Percentiles rank a stretch among this genome's conserved stretches.
These are phyloP conservation scores for Yamadazyma dushanensis DNA, from an alignment of 1,139 yeast species.

Conservation along the genomic window DNA sequence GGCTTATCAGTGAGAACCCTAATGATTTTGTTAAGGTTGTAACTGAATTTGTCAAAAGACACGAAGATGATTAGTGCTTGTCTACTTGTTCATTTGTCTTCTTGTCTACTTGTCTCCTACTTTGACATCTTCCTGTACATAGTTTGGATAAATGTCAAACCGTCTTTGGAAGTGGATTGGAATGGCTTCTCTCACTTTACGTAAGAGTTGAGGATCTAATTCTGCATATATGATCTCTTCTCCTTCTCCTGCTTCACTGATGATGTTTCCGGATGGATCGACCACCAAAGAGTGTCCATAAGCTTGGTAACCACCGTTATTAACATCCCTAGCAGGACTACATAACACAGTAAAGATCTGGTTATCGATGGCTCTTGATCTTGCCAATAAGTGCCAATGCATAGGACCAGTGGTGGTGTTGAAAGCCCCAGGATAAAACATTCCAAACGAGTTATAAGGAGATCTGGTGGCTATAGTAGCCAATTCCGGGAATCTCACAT, in stretches of 20 bases:
- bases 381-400: conserved; percentile 88
- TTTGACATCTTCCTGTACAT: conserved; percentile 45
- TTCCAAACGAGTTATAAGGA: conserved; percentile 73
- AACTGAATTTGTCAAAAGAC: conserved; percentile 56
- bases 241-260: conserved; percentile 82
- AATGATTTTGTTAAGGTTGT: conserved; percentile 60
- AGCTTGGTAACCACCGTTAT: conserved; percentile 73
- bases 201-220: conserved; percentile 63
- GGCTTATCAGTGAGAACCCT: conserved; percentile 85
- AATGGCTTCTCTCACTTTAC: conserved; percentile 64
- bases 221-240: conserved; percentile 83
- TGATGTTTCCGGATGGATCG: conserved; percentile 79
- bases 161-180: conserved; percentile 78
- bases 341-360: conserved; percentile 78
- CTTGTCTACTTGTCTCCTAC: conserved; percentile 31
- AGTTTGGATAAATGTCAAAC: conserved; percentile 80
- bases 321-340: conserved; percentile 83
- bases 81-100: background rate
- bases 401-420: conserved; percentile 94
- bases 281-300: conserved; percentile 89
- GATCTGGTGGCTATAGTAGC: conserved; percentile 77
- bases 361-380: conserved; percentile 88
- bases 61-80: conserved; percentile 42
- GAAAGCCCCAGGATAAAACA: conserved; percentile 95
- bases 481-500: conserved; percentile 87